Conservation (phyloP, 352 stramenopile species). For the Phytophthora ramorum region DNA sequence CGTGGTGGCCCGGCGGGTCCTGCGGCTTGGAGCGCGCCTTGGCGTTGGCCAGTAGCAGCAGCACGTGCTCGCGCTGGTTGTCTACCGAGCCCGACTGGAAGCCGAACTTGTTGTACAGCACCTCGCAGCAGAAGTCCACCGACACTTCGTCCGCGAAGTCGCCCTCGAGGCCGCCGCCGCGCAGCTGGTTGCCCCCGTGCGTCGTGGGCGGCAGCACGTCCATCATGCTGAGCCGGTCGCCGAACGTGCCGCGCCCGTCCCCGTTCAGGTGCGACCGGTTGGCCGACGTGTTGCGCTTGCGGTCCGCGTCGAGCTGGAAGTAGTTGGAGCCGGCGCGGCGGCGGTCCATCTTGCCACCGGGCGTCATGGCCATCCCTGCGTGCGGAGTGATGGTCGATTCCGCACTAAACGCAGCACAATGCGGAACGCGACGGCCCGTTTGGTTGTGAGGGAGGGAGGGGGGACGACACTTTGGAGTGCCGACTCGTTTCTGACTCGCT, state of each 20-base stretch:
- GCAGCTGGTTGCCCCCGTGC: conserved; percentile 38
- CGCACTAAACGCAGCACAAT: not conserved
- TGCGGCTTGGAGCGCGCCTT: conserved; percentile 65
- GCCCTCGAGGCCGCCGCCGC: conserved; percentile 56
- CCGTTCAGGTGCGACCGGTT: conserved; percentile 45
- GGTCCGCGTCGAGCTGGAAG: conserved; percentile 81
- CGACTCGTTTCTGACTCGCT: conserved; percentile 28
- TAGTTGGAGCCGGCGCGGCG: conserved; percentile 87
- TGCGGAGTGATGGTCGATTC: conserved; percentile 24
- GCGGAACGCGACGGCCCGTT: conserved; percentile 6
- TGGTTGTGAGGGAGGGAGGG: conserved; percentile 19
- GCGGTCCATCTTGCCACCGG: conserved; percentile 55
- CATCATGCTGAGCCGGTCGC: conserved; percentile 70
- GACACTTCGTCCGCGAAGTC: conserved; percentile 80
- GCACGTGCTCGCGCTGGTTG: conserved; percentile 81
- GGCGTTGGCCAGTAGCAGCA: conserved; percentile 73
- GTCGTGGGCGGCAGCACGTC: conserved; percentile 51
- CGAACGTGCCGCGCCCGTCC: conserved; percentile 64
- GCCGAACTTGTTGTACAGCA: conserved; percentile 77
- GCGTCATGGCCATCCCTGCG: conserved; percentile 41
- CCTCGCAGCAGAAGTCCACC: conserved; percentile 77
- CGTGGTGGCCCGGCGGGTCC: conserved; percentile 53
- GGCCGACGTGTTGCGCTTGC: conserved; percentile 71
- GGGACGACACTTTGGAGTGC: not conserved
- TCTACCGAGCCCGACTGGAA: conserved; percentile 76